These are phyloP conservation scores for Boletus pseudopeckii DNA, from an alignment of 768 basidiomycete species.

Conservation along the genomic window DNA sequence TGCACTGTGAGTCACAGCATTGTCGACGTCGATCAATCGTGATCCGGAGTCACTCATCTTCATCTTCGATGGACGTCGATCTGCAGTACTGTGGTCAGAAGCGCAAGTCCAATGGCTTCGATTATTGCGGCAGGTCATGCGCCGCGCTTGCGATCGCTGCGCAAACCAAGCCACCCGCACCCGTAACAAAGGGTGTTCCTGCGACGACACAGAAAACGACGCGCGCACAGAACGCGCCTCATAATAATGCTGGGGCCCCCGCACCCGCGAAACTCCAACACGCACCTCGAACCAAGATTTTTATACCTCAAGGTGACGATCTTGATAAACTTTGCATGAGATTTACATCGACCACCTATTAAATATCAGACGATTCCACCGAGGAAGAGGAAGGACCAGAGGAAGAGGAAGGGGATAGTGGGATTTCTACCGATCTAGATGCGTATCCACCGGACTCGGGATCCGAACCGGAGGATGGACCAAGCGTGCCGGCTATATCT, in stretches of 20 bases:
- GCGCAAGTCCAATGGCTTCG: slow-evolving; percentile 56
- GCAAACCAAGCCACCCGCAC: slow-evolving; percentile 15
- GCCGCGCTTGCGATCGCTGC: slow-evolving; percentile 43
- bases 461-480: slow-evolving; percentile 23
- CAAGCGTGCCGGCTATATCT: slow-evolving; percentile 8
- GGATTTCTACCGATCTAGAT: slow-evolving; percentile 28
- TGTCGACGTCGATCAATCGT: slow-evolving; percentile 24
- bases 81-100: slow-evolving; percentile 51
- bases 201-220: slow-evolving; percentile 21
- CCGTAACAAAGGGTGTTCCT: slow-evolving; percentile 10
- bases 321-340: slow-evolving; percentile 3
- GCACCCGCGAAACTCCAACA: slow-evolving; percentile 14
- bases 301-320: slow-evolving; percentile 21
- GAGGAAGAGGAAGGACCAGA: slow-evolving; percentile 25
- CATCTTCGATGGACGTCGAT: slow-evolving; percentile 25
- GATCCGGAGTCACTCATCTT: slow-evolving; percentile 22
- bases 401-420: slow-evolving; percentile 22
- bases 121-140: slow-evolving; percentile 65
- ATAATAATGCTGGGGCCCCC: slow-evolving; percentile 2
- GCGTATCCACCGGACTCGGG: slow-evolving; percentile 32
- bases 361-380: slow-evolving; percentile 20
- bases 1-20: slow-evolving; percentile 27
- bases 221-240: slow-evolving; percentile 7
- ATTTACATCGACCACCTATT: slow-evolving; percentile 10
- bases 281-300: slow-evolving; percentile 9